These are phyloP conservation scores for Cordia subcordata DNA, from an alignment of 257 asterid genomes.

Conservation along the genomic window DNA sequence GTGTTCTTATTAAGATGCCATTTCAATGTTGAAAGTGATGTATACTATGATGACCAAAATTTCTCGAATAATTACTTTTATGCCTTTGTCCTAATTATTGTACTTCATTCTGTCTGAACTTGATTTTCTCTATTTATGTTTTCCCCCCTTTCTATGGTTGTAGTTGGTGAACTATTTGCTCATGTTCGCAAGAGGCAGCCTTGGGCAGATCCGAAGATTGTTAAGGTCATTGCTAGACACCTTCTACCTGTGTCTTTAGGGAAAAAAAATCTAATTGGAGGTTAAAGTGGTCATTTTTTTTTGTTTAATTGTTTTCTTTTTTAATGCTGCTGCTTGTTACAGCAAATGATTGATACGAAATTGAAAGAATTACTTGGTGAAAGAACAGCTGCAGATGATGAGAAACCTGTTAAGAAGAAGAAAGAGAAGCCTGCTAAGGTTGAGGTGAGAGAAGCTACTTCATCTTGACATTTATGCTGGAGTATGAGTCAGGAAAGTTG, in stretches of 20 bases:
- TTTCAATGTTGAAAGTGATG: no score
- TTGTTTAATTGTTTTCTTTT: neutral
- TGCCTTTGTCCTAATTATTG: no score
- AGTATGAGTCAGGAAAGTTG: neutral
- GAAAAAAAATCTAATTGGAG: neutral
- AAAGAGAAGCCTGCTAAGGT: constrained; percentile 78
- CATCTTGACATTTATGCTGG: constrained; percentile 3
- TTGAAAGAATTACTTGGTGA: constrained; percentile 72
- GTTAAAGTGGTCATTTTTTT: neutral
- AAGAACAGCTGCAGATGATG: constrained; percentile 80
- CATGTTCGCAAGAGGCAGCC: constrained; percentile 78
- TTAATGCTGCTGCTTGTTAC: constrained; percentile 16
- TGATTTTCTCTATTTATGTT: neutral
- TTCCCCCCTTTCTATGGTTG: constrained; percentile 5
- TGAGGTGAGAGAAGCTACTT: constrained; percentile 45
- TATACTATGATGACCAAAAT: no score
- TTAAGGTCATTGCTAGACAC: constrained; percentile 47
- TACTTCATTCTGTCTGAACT: neutral
- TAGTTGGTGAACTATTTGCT: constrained; percentile 83
- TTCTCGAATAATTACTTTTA: no score
- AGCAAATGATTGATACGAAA: constrained; percentile 76
- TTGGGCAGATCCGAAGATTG: constrained; percentile 91
- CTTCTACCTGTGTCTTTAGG: neutral
- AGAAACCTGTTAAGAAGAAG: constrained; percentile 82
- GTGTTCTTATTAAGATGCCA: no score